Evolutionary conservation across 441 rosid species (phyloP).

Genomic region (Jatropha podagrica): DNA sequence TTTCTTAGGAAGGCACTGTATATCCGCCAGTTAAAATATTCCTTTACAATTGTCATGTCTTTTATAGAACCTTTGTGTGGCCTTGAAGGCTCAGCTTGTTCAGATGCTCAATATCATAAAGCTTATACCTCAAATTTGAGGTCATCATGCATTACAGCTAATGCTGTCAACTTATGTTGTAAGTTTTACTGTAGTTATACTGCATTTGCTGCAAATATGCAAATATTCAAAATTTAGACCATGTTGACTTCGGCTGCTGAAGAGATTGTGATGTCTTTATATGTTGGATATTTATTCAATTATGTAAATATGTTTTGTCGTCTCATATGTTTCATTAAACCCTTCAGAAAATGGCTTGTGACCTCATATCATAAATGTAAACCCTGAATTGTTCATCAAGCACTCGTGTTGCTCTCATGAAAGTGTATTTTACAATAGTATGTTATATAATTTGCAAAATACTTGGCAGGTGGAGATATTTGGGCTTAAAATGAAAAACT

Average conservation of each 20-base stretch:
- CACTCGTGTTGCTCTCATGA: not conserved
- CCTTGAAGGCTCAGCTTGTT: not conserved
- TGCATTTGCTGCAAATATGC: no score
- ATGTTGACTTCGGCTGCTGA: no score
- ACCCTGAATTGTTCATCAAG: not conserved
- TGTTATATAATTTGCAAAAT: slow-evolving; percentile 8
- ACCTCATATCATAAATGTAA: not conserved
- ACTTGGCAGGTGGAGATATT: slow-evolving; percentile 61
- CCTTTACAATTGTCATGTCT: no score
- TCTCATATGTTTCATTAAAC: not conserved
- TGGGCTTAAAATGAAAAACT: slow-evolving; percentile 32
- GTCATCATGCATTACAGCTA: not conserved
- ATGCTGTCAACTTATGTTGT: not conserved
- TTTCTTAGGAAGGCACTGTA: no score
- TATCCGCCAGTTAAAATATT: no score
- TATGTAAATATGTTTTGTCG: no score
- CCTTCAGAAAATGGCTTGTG: not conserved
- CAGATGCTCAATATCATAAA: not conserved
- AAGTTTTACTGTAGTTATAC: not conserved
- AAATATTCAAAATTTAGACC: no score
- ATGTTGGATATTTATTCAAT: no score
- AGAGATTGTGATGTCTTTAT: no score
- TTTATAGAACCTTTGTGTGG: not conserved
- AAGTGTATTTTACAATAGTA: not conserved
- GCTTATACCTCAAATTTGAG: not conserved